These are phyloP conservation scores for Fraxinus angustifolia DNA, from an alignment of 305 asterid species.

Conservation along the genomic window DNA sequence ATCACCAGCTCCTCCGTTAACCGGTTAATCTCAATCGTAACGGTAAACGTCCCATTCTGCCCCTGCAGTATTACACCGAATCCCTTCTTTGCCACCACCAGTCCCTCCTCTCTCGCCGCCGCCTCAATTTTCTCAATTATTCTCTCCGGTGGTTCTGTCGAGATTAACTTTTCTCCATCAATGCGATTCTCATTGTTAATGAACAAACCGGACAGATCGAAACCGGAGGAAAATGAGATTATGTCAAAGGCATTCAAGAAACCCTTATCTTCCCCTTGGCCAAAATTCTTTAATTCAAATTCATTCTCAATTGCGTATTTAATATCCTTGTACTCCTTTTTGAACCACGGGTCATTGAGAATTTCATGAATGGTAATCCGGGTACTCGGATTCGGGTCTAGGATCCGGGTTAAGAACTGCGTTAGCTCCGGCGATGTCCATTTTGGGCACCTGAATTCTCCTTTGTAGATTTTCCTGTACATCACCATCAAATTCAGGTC, in stretches of 20 bases:
- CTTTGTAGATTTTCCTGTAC: constrained; percentile 23
- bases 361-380: constrained; percentile 55
- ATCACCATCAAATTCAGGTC: constrained; percentile 55
- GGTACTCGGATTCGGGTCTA: constrained; percentile 56
- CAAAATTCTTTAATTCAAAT: constrained; percentile 29
- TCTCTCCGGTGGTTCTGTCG: constrained; percentile 16
- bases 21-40: constrained; percentile 51
- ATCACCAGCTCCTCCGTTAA: constrained; percentile 56
- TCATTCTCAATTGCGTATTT: constrained; percentile 30
- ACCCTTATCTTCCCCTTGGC: no score
- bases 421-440: constrained; percentile 62
- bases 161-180: no score
- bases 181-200: no score
- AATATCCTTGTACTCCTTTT: constrained; percentile 39
- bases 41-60: constrained; percentile 33
- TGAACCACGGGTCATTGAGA: constrained; percentile 53
- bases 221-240: no score
- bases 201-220: no score
- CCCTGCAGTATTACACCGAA: constrained; percentile 39
- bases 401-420: constrained; percentile 45
- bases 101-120: constrained; percentile 35
- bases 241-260: no score
- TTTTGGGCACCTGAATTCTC: constrained; percentile 58
- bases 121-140: neutral
- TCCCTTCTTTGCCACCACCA: constrained; percentile 33